Evolutionary conservation across 2,329 filamentous ascomycete species (phyloP).

Genomic region (Alternaria arborescens): DNA sequence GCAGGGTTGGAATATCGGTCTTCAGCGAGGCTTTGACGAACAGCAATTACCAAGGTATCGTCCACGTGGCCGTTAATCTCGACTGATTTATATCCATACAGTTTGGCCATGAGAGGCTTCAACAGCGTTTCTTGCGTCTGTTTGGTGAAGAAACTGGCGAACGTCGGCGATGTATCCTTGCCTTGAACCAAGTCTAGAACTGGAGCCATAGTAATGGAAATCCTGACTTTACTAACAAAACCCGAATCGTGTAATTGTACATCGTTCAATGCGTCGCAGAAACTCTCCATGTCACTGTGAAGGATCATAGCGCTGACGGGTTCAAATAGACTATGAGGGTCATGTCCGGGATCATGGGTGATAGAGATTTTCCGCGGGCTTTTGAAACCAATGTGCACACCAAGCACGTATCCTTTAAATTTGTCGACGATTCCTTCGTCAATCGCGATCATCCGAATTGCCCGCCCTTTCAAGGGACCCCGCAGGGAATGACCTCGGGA

Average conservation of each 20-base stretch:
- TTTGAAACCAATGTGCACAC: slow-evolving; percentile 13
- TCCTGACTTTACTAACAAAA: slow-evolving; percentile 6
- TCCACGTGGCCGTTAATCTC: slow-evolving; percentile 17
- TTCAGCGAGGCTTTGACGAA: slow-evolving; percentile 17
- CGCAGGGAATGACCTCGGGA: slow-evolving; percentile 13
- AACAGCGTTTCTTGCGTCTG: slow-evolving; percentile 28
- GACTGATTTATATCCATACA: slow-evolving; percentile 23
- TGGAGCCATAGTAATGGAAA: slow-evolving; percentile 19
- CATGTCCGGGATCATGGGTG: neutral
- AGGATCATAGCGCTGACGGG: slow-evolving; percentile 20
- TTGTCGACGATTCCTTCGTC: neutral
- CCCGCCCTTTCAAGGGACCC: neutral
- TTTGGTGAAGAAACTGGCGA: slow-evolving; percentile 24
- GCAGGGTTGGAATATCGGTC: slow-evolving; percentile 19
- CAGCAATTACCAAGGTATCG: slow-evolving; percentile 14
- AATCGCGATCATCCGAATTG: slow-evolving; percentile 16
- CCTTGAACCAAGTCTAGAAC: neutral
- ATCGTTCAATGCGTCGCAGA: slow-evolving; percentile 21
- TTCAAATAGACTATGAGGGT: neutral
- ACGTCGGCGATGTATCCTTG: neutral
- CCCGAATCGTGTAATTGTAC: slow-evolving; percentile 10
- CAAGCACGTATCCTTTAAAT: slow-evolving; percentile 26
- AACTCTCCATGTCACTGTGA: slow-evolving; percentile 18
- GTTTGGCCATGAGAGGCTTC: slow-evolving; percentile 18
- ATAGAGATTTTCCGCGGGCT: neutral